A percentile compares a stretch with the other conserved stretches of the same genome.
Conservation (phyloP, 768 basidiomycete genomes). For the Boletus subcaerulescens region DNA sequence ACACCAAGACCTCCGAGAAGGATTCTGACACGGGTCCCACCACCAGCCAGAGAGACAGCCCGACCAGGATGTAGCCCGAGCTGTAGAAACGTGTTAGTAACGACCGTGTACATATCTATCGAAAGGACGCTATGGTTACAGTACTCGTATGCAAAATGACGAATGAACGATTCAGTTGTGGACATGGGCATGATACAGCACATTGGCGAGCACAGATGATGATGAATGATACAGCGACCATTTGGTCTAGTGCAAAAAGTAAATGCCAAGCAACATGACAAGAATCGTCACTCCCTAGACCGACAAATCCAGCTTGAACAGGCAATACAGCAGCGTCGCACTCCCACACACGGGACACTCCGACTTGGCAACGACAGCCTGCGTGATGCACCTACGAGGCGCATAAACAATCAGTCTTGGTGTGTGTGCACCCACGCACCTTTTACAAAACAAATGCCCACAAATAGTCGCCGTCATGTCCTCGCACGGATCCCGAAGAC, state of each 20-base stretch:
- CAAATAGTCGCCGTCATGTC: conserved; percentile 59
- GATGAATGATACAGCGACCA: background rate
- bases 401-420: background rate
- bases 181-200: conserved; percentile 1
- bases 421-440: conserved; percentile 32
- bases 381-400: conserved; percentile 50
- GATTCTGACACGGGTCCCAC: background rate
- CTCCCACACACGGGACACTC: conserved; percentile 52
- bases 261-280: background rate
- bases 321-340: conserved; percentile 51
- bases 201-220: no score
- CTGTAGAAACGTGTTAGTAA: no score
- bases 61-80: no score
- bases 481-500: conserved; percentile 45
- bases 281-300: conserved; percentile 1
- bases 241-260: background rate
- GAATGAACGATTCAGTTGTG: background rate
- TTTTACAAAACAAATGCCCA: conserved; percentile 60
- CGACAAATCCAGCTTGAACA: conserved; percentile 50
- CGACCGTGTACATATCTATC: no score
- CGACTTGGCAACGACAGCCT: conserved; percentile 43
- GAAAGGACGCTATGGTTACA: no score
- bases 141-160: background rate
- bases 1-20: background rate
- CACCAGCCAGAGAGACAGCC: no score